Percentiles rank a stretch among this genome's conserved stretches.
These are phyloP conservation scores for Linum usitatissimum DNA, from an alignment of 345 rosid species.

Conservation along the genomic window DNA sequence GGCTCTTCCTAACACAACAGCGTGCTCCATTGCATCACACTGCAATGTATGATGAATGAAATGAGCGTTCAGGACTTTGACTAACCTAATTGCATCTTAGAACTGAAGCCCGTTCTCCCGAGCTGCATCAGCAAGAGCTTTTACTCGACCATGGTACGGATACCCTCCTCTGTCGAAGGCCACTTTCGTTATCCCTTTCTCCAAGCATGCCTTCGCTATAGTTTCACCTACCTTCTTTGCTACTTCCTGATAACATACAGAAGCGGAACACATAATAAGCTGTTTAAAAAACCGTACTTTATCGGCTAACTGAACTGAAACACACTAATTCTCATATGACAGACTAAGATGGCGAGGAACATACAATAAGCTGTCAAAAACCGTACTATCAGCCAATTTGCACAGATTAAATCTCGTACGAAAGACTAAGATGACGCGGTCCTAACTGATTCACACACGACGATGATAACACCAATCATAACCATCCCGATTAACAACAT, in stretches of 20 bases:
- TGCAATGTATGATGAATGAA: constrained; percentile 2
- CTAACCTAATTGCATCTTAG: constrained; percentile 18
- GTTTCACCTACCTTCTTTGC: constrained; percentile 77
- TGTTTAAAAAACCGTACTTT: too few relatives aligned
- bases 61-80: constrained; percentile 8
- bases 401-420: too few relatives aligned
- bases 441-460: too few relatives aligned
- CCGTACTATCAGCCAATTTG: neutral
- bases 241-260: constrained; percentile 47
- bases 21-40: neutral
- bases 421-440: too few relatives aligned
- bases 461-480: too few relatives aligned
- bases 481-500: too few relatives aligned
- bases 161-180: constrained; percentile 91
- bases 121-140: constrained; percentile 75
- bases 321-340: neutral
- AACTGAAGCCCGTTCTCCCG: constrained; percentile 82
- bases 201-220: constrained; percentile 75
- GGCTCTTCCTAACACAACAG: neutral
- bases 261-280: neutral
- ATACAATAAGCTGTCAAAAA: neutral
- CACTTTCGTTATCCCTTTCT: constrained; percentile 80
- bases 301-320: neutral
- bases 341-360: neutral
- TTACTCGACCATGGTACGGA: constrained; percentile 81